Evolutionary conservation across 2,329 filamentous ascomycete genomes (phyloP), one percentile per base, ranked within the genome.

Genomic region (Penicillium sp.): DNA sequence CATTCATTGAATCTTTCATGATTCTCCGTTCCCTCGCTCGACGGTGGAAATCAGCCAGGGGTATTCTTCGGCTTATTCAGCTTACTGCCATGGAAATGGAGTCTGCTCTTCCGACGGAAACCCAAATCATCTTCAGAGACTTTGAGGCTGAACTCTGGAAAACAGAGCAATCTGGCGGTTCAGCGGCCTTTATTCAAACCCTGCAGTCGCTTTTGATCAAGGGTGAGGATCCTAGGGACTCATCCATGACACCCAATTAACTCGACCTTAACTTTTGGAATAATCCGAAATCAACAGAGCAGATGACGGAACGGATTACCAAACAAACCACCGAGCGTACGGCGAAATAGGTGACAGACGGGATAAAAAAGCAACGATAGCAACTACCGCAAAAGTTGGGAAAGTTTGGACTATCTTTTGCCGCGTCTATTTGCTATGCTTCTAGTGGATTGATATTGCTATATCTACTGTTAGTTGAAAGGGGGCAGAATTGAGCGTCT

Each of bases 21-120:
- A 45, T 51, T 3, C 49, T 56, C 4, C 52, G 52, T 9, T 52
- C 54, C 2, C 47, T 58, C 2, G 52, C 56, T 3, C 58, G 59
- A 8, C 56, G 58, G 3, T 64, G 57, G 60, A 42, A 51, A 4
- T 24, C 65, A 4, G 54, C 54, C 0, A 63, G 61, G 33, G 59
- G 60, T 1, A 58, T 64, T 23, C 44, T 66, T 31, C 62, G 63
- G 4, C 54, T 61, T 39, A 39, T 65, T 0, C 61, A 65, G 42
- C 23, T 63, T 10, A 61, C 62, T 1, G 58, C 63, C 1, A 33
- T 41, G 26, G 49, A 56, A 16, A 52, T 50, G 34, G 46, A 48
- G 1, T 48, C 52, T 16, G 21, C 15, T 0, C 52, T 66, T 15
- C 63, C 63, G 4, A 15, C 26, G 2, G 58, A 65, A 45, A 58